Percentiles rank a stretch among this genome's conserved stretches.
Evolutionary conservation across 192 early-diverging fungal genomes (phyloP).

Genomic region (Gigaspora rosea): DNA sequence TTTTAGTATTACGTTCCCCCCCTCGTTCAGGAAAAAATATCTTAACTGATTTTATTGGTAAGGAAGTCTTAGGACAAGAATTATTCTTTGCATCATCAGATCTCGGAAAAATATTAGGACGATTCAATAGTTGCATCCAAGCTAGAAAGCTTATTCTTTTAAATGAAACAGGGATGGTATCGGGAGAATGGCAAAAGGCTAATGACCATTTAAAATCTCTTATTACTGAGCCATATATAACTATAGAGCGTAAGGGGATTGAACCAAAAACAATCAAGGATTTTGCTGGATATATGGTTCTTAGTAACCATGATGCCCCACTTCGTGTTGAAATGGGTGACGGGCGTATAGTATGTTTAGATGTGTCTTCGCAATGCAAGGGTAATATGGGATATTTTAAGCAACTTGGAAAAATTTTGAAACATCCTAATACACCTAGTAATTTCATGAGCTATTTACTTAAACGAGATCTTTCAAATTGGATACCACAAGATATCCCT

Average conservation of each 20-base stretch:
- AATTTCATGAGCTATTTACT: no score
- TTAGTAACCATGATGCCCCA: slow-evolving; percentile 11
- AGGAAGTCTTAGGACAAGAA: neutral
- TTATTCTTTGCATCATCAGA: slow-evolving; percentile 12
- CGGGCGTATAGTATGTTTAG: neutral
- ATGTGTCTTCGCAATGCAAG: neutral
- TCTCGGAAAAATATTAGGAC: neutral
- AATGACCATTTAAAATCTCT: no score
- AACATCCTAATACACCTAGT: neutral
- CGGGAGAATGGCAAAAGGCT: neutral
- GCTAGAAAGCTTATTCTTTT: neutral
- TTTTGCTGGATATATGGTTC: neutral
- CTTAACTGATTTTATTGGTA: no score
- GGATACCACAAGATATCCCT: no score
- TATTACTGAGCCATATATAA: neutral
- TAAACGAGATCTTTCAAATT: no score
- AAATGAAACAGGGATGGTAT: neutral
- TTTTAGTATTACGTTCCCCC: no score
- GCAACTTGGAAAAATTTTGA: neutral
- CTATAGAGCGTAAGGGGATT: neutral
- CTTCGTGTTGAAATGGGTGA: neutral
- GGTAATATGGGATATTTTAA: neutral
- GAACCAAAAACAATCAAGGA: neutral
- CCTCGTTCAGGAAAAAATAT: no score
- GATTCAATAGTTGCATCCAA: slow-evolving; percentile 7